Evolutionary conservation across 2,329 filamentous ascomycete genomes (phyloP), one percentile per base, ranked within the genome.

Genomic region (Botrytis tulipae): DNA sequence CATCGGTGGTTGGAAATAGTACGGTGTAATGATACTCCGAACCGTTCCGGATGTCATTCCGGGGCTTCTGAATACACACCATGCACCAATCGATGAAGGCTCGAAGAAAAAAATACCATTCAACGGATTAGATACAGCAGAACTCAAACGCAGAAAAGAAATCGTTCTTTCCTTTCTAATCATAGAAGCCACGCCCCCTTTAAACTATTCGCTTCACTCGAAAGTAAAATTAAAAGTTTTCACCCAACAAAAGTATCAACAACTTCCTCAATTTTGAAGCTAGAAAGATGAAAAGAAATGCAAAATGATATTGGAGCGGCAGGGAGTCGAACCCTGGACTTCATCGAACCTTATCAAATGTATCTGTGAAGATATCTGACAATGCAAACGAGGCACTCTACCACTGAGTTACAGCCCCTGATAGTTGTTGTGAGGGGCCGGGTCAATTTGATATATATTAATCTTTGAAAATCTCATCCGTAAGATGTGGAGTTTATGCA

Each of bases 321-420:
- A 40, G 65, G 65, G 65, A 29, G 22, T 68, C 46, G 65, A 68
- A 68, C 65, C 65, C 65, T 40, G 65, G 65, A 54, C 65, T 68
- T 68, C 65, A 68, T 68, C 65, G 65, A 68, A 22, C 8, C 0
- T n/a, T n/a, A 20, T 51, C 63, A 67, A n/a, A 25, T 4, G 18
- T 16, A 1, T 51, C 20, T n/a, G 25, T n/a, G 6, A 16, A 0
- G 20, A 12, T 51, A 25, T n/a, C 51, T 37, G 32, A 37, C 18
- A 8, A n/a, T 68, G 65, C 65, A 68, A 68, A 68, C 65, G 65
- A 68, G 65, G 65, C 65, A 68, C 65, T 68, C 65, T 68, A 68
- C 65, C 65, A 68, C 65, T 68, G 65, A 68, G 65, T 68, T 68
- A 68, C 65, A 68, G 65, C 65, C 65, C 65, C 65, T 54, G 22